Evolutionary conservation across 768 basidiomycete genomes (phyloP).

Genomic region (Phlebiopsis flavidoalba): DNA sequence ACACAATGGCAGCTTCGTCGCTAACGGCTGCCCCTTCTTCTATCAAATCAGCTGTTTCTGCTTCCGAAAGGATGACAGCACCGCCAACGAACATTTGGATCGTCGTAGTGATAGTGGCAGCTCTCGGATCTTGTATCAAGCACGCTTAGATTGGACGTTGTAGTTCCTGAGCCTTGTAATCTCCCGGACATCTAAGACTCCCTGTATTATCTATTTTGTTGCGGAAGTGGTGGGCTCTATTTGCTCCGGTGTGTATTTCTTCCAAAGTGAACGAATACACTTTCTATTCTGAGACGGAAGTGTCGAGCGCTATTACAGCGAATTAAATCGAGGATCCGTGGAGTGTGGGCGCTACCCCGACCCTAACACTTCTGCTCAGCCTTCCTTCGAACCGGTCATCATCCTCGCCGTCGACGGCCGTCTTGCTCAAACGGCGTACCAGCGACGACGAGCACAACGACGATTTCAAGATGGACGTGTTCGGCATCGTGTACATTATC

Average conservation of each 20-base stretch:
- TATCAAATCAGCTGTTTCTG: background rate
- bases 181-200: too few relatives aligned
- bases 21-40: background rate
- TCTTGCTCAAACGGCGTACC: too few relatives aligned
- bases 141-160: too few relatives aligned
- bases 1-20: background rate
- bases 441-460: background rate
- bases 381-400: background rate
- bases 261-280: background rate
- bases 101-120: too few relatives aligned
- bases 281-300: background rate
- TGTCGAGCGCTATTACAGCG: background rate
- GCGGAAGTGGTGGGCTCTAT: too few relatives aligned
- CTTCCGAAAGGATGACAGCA: background rate
- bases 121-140: too few relatives aligned
- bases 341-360: background rate
- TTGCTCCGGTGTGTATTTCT: too few relatives aligned
- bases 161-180: too few relatives aligned
- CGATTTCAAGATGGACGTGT: slow-evolving; percentile 5
- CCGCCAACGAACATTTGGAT: background rate
- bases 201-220: too few relatives aligned
- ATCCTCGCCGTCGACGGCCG: too few relatives aligned
- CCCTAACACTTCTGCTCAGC: background rate
- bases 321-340: background rate
- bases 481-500: slow-evolving; percentile 54